A percentile compares a stretch with the other conserved stretches of the same genome.
Evolutionary conservation across 2,329 filamentous ascomycete genomes (phyloP).

Genomic region (Trichoderma atroviride): DNA sequence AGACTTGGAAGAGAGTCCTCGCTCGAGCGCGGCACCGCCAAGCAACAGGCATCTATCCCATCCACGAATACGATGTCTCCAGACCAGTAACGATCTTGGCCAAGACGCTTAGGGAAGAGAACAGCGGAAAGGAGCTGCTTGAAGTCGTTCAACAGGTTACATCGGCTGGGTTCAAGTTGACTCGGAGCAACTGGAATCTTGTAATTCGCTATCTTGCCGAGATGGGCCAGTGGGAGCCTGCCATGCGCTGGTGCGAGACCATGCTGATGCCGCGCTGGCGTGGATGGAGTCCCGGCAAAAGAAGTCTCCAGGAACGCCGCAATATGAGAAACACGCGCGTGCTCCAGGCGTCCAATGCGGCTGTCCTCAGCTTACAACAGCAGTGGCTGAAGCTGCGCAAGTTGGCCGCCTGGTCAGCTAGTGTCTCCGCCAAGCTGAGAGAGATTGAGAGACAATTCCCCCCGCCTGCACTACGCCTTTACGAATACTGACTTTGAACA

Average conservation of each 20-base stretch:
- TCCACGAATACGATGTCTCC: slow-evolving; percentile 57
- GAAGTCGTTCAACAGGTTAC: slow-evolving; percentile 59
- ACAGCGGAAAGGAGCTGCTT: slow-evolving; percentile 51
- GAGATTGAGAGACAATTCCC: slow-evolving; percentile 45
- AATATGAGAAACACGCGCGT: slow-evolving; percentile 42
- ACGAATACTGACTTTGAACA: slow-evolving; percentile 38
- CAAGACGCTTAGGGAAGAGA: slow-evolving; percentile 45
- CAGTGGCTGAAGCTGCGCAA: slow-evolving; percentile 55
- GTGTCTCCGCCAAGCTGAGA: slow-evolving; percentile 45
- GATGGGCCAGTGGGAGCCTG: slow-evolving; percentile 61
- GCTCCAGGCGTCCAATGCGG: slow-evolving; percentile 40
- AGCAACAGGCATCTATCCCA: slow-evolving; percentile 44
- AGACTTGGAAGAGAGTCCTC: slow-evolving; percentile 58
- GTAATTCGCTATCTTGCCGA: slow-evolving; percentile 70
- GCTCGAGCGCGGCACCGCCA: slow-evolving; percentile 36
- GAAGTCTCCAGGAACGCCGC: slow-evolving; percentile 40
- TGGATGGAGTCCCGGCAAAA: slow-evolving; percentile 60
- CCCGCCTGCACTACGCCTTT: slow-evolving; percentile 47
- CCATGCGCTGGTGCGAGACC: slow-evolving; percentile 74
- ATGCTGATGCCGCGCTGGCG: slow-evolving; percentile 78
- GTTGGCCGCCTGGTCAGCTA: slow-evolving; percentile 52
- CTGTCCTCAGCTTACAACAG: slow-evolving; percentile 52
- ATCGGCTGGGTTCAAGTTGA: slow-evolving; percentile 69
- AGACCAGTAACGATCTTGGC: slow-evolving; percentile 54
- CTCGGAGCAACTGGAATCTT: slow-evolving; percentile 79